Base-by-base conservation (phyloP, 2,329 filamentous ascomycete species). In the Fusarium bactridioides region DNA sequence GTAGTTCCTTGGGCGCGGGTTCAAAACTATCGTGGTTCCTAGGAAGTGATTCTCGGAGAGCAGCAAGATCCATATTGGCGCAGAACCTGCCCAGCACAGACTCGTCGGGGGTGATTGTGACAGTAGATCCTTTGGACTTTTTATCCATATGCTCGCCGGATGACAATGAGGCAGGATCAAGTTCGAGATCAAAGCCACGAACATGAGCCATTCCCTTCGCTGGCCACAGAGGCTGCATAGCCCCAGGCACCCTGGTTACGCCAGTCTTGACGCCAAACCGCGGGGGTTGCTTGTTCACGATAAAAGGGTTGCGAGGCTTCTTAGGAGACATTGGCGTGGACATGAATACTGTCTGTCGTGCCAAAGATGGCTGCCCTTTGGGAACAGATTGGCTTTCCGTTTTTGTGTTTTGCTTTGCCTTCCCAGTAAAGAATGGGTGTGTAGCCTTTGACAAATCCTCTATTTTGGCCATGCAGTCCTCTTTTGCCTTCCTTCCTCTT, bases 221-320 rank as follows among this genome's bases (percentile, higher is more conserved):
- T 41, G 93, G 93, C 91, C 93, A 96, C n/a, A 89, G 84, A 7
- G 93, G 88, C 60, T 93, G 86, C 69, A 85, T 83, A 13, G 91
- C 86, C 5, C 92, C 93, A 1, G 91, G 89, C n/a, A 92, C 85
- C 75, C 89, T 93, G 9, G 89, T 76, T 0, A 83, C 84, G 7
- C 79, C 75, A 9, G 83, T 83, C 61, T 81, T 86, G 31, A 80
- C 76, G 7, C 87, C 85, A 66, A 87, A 86, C 18, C 83, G 81
- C 1, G 84, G 82, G 21, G 82, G 64, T 45, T 72, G 71, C 25
- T 80, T 81, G 19, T 76, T 79, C 7, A 80, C 66, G 1, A 75
- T 61, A 5, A 80, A 79, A 5, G 71, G 55, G 13, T 77, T 73
- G 13, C 82, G 82, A 35, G 75, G 59, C 55, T 83, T 86, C 56